phyloP scores from a whole-genome alignment of 768 basidiomycete genomes.

The Pulveroboletus sp. region DNA sequence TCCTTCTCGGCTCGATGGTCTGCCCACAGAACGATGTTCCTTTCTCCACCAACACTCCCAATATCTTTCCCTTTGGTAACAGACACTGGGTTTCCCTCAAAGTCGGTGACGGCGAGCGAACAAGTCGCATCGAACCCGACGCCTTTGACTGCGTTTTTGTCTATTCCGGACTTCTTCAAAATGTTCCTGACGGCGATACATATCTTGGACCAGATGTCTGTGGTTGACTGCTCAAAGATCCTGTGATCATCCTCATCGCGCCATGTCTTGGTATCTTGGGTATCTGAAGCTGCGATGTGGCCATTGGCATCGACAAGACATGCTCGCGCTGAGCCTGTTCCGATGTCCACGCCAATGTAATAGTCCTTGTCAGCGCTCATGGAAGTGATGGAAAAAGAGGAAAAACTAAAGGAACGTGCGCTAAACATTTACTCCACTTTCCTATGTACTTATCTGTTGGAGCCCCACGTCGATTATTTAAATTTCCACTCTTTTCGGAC shows the following conservation, averaged over 20 bases:
- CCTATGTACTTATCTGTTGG: background rate
- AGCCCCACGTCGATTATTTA: background rate
- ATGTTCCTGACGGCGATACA: conserved; percentile 60
- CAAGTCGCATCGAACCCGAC: conserved; percentile 97
- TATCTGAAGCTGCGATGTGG: conserved; percentile 71
- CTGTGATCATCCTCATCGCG: conserved; percentile 81
- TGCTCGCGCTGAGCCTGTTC: conserved; percentile 92
- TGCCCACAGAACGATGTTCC: conserved; percentile 94
- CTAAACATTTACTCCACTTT: conserved; percentile 12
- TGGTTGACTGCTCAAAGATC: conserved; percentile 96
- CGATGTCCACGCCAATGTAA: conserved; percentile 81
- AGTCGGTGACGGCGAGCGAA: conserved; percentile 83
- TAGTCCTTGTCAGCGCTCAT: conserved; percentile 41
- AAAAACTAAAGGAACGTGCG: conserved; percentile 1
- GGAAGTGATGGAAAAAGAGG: conserved; percentile 1
- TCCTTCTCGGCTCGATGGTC: conserved; percentile 94
- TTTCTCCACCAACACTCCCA: conserved; percentile 59
- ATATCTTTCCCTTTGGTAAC: conserved; percentile 69
- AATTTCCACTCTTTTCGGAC: background rate
- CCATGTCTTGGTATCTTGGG: conserved; percentile 81
- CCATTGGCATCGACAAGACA: conserved; percentile 72
- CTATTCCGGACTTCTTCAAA: conserved; percentile 52
- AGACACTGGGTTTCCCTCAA: conserved; percentile 66
- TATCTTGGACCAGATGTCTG: conserved; percentile 80
- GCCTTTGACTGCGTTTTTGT: conserved; percentile 70